Percentiles rank a stretch among this genome's conserved stretches.
Conservation (phyloP, 1,284 basidiomycete genomes). For the Malassezia japonica region DNA sequence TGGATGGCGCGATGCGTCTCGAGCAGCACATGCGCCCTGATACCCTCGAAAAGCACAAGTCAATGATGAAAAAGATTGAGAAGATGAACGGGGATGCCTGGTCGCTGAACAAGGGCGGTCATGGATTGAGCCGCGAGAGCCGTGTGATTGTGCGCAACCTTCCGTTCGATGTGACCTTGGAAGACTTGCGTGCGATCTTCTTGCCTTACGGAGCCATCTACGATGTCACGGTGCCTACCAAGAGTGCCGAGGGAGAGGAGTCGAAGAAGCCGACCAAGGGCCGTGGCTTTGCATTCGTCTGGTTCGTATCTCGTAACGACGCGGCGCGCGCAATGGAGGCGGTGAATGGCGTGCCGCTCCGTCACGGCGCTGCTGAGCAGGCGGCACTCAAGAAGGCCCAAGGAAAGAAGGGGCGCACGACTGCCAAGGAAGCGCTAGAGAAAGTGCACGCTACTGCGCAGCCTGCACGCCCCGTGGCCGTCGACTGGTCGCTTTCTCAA, state of each 20-base stretch:
- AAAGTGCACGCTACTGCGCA: slow-evolving; percentile 26
- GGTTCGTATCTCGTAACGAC: slow-evolving; percentile 78
- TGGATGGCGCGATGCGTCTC: slow-evolving; percentile 56
- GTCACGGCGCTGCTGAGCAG: slow-evolving; percentile 61
- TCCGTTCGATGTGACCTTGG: slow-evolving; percentile 59
- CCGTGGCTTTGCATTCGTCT: slow-evolving; percentile 90
- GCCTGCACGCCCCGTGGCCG: slow-evolving; percentile 66
- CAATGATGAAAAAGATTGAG: slow-evolving; percentile 47
- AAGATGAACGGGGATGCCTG: slow-evolving; percentile 26
- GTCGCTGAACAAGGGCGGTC: slow-evolving; percentile 28
- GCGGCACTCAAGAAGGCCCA: slow-evolving; percentile 56
- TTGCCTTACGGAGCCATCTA: slow-evolving; percentile 79
- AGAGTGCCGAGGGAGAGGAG: slow-evolving; percentile 3
- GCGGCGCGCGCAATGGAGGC: slow-evolving; percentile 73
- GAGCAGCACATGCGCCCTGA: slow-evolving; percentile 51
- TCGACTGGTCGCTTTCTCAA: slow-evolving; percentile 94
- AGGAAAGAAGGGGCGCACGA: slow-evolving; percentile 62
- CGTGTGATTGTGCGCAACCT: slow-evolving; percentile 86
- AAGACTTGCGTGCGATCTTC: slow-evolving; percentile 78
- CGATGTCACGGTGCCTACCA: slow-evolving; percentile 66
- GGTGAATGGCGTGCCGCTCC: slow-evolving; percentile 67
- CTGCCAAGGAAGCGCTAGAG: slow-evolving; percentile 52
- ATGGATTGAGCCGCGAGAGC: slow-evolving; percentile 55
- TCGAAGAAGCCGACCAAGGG: neutral
- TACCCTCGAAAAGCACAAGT: slow-evolving; percentile 49